These are phyloP conservation scores for Amanita fuliginea DNA, from an alignment of 768 basidiomycete species.

Conservation along the genomic window DNA sequence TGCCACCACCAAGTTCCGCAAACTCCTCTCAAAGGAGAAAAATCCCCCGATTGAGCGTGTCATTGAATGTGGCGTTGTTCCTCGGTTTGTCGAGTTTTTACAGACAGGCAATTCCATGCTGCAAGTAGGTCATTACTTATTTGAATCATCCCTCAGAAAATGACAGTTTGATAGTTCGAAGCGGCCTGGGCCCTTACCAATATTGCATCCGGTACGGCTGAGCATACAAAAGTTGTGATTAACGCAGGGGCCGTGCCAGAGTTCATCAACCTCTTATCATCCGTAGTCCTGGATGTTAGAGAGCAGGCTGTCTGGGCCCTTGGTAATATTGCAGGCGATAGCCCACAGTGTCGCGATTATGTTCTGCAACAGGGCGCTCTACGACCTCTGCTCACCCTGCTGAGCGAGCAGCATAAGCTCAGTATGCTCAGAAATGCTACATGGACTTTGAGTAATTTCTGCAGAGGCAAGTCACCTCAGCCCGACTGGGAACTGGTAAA, in stretches of 20 bases:
- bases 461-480: slow-evolving; percentile 94
- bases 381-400: slow-evolving; percentile 76
- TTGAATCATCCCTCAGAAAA: slow-evolving; percentile 4
- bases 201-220: slow-evolving; percentile 96
- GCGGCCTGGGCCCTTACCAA: slow-evolving; percentile 98
- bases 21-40: slow-evolving; percentile 97
- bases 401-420: slow-evolving; percentile 96
- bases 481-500: slow-evolving; percentile 94
- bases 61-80: slow-evolving; percentile 94
- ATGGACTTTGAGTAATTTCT: slow-evolving; percentile 99
- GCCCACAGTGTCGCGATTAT: slow-evolving; percentile 93
- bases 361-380: slow-evolving; percentile 91
- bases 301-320: slow-evolving; percentile 99
- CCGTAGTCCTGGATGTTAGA: slow-evolving; percentile 90
- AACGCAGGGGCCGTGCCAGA: slow-evolving; percentile 89
- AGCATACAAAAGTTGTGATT: slow-evolving; percentile 98
- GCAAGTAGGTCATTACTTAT: slow-evolving; percentile 39
- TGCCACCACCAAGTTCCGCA: slow-evolving; percentile 97
- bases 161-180: slow-evolving; percentile 56
- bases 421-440: slow-evolving; percentile 99
- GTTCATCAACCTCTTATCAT: slow-evolving; percentile 93
- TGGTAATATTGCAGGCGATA: slow-evolving; percentile 98
- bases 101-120: slow-evolving; percentile 72
- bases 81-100: slow-evolving; percentile 94
- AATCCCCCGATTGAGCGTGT: slow-evolving; percentile 99